A percentile compares a stretch with the other conserved stretches of the same genome.
phyloP scores from a whole-genome alignment of 2,329 filamentous ascomycete genomes.

The Lachnellula hyalina region DNA sequence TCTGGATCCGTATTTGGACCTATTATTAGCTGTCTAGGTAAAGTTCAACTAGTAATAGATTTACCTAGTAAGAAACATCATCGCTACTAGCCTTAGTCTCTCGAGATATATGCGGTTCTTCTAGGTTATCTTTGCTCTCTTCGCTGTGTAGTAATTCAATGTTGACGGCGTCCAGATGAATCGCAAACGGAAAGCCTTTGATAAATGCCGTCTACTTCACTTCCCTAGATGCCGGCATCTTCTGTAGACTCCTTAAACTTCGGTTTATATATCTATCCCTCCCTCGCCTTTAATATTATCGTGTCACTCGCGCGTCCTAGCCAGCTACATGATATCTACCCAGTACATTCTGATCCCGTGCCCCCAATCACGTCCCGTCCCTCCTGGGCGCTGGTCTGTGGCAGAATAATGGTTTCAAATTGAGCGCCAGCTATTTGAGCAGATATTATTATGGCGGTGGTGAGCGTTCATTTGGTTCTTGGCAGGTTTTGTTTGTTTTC shows the following conservation, averaged over 20 bases:
- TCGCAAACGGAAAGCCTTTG: slow-evolving; percentile 25
- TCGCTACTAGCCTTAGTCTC: no score
- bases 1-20: neutral
- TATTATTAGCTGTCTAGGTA: neutral
- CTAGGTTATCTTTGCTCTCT: neutral
- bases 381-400: slow-evolving; percentile 37
- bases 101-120: no score
- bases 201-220: slow-evolving; percentile 22
- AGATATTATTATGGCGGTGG: slow-evolving; percentile 15
- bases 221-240: slow-evolving; percentile 14
- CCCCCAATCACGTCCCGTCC: slow-evolving; percentile 36
- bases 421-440: slow-evolving; percentile 29
- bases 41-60: neutral
- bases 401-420: slow-evolving; percentile 41
- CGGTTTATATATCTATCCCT: slow-evolving; percentile 39
- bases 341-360: slow-evolving; percentile 35
- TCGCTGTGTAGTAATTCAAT: neutral
- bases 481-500: slow-evolving; percentile 27
- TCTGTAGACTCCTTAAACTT: slow-evolving; percentile 36
- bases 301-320: slow-evolving; percentile 48
- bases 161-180: slow-evolving; percentile 26
- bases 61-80: no score
- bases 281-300: slow-evolving; percentile 47
- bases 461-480: slow-evolving; percentile 29
- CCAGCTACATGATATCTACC: slow-evolving; percentile 46